Conservation (phyloP, 371 early-diverging fungal genomes). For the Coemansia sp. region DNA sequence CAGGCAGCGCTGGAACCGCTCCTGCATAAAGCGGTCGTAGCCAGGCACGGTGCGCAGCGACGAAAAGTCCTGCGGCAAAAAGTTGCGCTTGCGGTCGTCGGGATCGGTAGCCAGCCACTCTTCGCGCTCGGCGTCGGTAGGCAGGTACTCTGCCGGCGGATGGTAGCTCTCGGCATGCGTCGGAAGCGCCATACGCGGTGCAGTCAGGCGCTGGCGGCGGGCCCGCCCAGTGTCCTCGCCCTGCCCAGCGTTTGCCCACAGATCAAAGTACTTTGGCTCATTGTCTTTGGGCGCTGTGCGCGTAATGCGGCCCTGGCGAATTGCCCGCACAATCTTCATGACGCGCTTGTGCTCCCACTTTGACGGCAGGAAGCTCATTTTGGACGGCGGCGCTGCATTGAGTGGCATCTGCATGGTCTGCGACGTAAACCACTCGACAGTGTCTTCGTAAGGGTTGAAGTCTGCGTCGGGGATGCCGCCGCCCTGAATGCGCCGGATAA, state of each 20-base stretch:
- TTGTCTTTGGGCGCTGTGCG: constrained; percentile 56
- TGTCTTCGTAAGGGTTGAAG: constrained; percentile 87
- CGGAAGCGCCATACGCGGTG: constrained; percentile 88
- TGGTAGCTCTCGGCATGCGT: constrained; percentile 94
- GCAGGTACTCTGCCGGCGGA: constrained; percentile 96
- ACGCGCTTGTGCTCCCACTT: constrained; percentile 90
- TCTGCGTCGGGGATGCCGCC: constrained; percentile 79
- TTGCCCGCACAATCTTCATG: constrained; percentile 94
- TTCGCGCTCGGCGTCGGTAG: constrained; percentile 74
- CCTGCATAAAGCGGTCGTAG: constrained; percentile 83
- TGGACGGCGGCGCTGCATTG: constrained; percentile 85
- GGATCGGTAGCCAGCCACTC: constrained; percentile 77
- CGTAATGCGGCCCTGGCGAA: constrained; percentile 83
- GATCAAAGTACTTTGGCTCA: constrained; percentile 75
- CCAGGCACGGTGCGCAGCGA: constrained; percentile 85
- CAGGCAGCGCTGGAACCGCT: constrained; percentile 93
- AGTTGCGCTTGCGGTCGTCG: constrained; percentile 79
- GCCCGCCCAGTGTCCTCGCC: constrained; percentile 41
- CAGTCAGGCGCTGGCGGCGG: constrained; percentile 73
- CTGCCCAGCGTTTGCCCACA: constrained; percentile 72
- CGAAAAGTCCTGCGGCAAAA: constrained; percentile 80
- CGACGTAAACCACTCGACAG: constrained; percentile 92
- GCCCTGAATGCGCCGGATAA: constrained; percentile 82
- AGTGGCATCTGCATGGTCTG: constrained; percentile 78
- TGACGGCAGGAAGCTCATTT: constrained; percentile 92